Base-by-base conservation (phyloP, 1,284 basidiomycete species). In the Moesziomyces sp. region DNA sequence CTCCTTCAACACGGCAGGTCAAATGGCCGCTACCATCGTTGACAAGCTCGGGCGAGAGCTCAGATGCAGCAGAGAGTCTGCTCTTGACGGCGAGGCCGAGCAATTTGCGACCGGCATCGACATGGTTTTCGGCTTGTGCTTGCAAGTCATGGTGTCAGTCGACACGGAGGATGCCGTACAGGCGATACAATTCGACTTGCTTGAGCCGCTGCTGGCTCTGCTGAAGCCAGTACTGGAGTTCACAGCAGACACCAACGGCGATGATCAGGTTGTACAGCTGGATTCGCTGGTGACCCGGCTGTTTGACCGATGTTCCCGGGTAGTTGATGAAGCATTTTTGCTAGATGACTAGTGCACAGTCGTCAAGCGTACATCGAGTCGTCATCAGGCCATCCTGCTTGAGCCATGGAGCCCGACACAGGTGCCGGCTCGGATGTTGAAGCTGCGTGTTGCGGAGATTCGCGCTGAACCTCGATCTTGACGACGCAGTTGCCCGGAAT, bases 401-500 rank as follows among this genome's bases (percentile, higher is more conserved):
- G 61, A 19, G 60, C 52, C 34, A 63, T 44, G 43, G 60, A 57
- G 28, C 43, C 5, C 5, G 45, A 44, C n/a, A 46, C 10, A 5
- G 53, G 13, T 16, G 52, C 43, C 16, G 21, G 18, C 7, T 19
- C 34, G 4, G 30, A 34, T n/a, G 34, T 35, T 44, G 46, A 8
- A 18, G 16, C 58, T 8, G 21, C 21, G 24, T 24, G 21, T 10
- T 24, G 38, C 38, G 14, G 38, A 14, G 8, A 3, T 9, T 61
- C 50, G 26, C 62, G 26, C 53, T 74, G 50, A 6, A 78, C 56
- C 42, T 78, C 74, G 38, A 78, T 52, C 42, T 66, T 58, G 45
- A 69, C 50, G 18, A 78, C 58, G 51, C 60, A 52, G 18, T 64
- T 47, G 18, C 78, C 78, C 1, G 76, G 72, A 5, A 80, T 66